Evolutionary conservation across 805 yeast species (phyloP), one percentile per base, ranked within the genome.

Genomic region (Teunomyces aglyptinius): DNA sequence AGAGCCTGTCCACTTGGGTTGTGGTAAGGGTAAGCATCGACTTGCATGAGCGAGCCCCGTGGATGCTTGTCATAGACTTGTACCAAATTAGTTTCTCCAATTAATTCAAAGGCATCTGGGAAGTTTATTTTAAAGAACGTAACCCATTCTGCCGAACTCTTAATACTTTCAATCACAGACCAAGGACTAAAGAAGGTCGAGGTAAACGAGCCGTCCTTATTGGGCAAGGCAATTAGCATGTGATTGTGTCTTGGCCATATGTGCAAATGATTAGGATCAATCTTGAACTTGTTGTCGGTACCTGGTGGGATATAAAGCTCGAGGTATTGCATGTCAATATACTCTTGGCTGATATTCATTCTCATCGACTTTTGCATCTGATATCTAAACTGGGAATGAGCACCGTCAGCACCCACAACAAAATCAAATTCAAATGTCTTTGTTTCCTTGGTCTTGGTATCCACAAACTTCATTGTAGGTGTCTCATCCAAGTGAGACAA

Each of bases 211-310:
- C 92, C 94, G 61, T 88, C 96, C 19, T 68, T 64, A 55, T 91
- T 91, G 7, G 97, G 87, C 48, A 91, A 73, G 0, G 96, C 96
- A 57, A 91, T 91, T 54, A 91, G 75, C 97, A 91, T 91, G 61
- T 73, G 88, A 45, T 86, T 75, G 48, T 83, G 80, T 39, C 97
- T 73, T 3, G 97, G 97, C 97, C 97, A 91, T 39, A 91, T 88
- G 58, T 91, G 97, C 43, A 91, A 73, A 61, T 88, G 89, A 65
- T 88, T 82, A 6, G 90, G 83, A 53, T 82, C 80, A 18, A 86
- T 70, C 13, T 71, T 67, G 56, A 82, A 86, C 18, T 70, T 58
- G 15, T 18, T 49, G 54, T 4, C 65, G 4, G 49, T 32, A 4
- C 43, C 53, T 0, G 89, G 77, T 7, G 95, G 90, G 38, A 91